Base-by-base conservation (phyloP, 1,284 basidiomycete species). In the Trichosporon asahii region DNA sequence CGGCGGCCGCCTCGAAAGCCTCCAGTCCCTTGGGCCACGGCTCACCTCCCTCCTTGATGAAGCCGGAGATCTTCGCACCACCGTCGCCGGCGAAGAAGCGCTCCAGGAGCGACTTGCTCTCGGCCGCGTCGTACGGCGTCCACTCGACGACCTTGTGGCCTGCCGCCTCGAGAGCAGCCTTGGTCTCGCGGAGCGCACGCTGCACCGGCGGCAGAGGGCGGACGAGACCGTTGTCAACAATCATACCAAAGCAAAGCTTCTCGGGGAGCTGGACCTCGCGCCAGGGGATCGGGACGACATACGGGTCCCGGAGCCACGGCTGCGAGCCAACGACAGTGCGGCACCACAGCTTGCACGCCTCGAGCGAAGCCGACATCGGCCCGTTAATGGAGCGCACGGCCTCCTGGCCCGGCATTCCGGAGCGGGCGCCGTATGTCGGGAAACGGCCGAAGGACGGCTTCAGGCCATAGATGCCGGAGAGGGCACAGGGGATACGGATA, bases 301-400 rank as follows among this genome's bases (percentile, higher is more conserved):
- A 80, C 0, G 91, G 90, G 76, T 93, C 92, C 69, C 83, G 85
- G 5, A 86, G 76, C 91, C 92, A 93, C 0, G 90, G 90, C 72
- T 88, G 83, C n/a, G 84, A 77, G 65, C 84, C 76, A 23, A 79
- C 75, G 18, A 82, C 75, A 0, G 79, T 75, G 77, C 89, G 87
- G 61, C 66, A 25, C 33, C 92, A 92, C 1, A 85, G 75, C 76
- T 89, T 89, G 53, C 92, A 77, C 1, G 87, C 89, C 4, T 80
- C 84, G 15, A 93, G 73, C 18, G 86, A 87, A 29, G 84, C 85
- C 2, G 88, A 85, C 70, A 93, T 85, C 1, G 92, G 92, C 0
- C 92, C 92, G 1, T 92, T 85, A 61, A 92, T 90, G 1, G 90
- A 91, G 0, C 85, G 84, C 29, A 92, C 82, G 6, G 89, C 88